Evolutionary conservation across 2,329 filamentous ascomycete species (phyloP), one percentile per base, ranked within the genome.

Genomic region (Magnaporthiopsis rhizophila): DNA sequence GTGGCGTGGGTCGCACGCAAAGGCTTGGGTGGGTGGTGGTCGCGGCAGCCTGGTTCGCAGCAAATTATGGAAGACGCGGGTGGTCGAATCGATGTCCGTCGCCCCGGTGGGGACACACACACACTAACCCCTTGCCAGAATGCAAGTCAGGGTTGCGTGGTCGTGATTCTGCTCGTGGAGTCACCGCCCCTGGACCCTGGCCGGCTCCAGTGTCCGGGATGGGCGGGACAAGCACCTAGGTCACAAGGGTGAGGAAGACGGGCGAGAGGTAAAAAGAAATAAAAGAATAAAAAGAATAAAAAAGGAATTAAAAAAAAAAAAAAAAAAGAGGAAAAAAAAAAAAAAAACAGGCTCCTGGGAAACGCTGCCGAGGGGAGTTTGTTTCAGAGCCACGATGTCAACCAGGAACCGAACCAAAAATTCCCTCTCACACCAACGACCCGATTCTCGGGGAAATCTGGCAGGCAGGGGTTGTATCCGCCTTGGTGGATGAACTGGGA

Each of bases 191-290:
- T 65, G 65, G n/a, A 53, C 45, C 45, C 45, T 53, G 45, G 45
- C 45, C 45, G n/a, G 45, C n/a, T 53, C 45, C 45, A 53, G n/a
- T 11, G 45, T 24, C 45, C 45, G 45, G 45, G 45, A 24, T 53
- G 45, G n/a, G 45, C 45, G 45, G 45, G 15, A 50, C 45, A 62
- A n/a, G 26, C 26, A 26, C 26, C 26, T 21, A 62, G 60, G 64
- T 59, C 62, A 65, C 65, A 61, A 65, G 65, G 15, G 56, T 56
- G 56, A 59, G 61, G 62, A 59, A 59, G 24, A 50, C 21, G 53
- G 21, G 34, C 53, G 28, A 36, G 21, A 18, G 21, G 24, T 24
- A 60, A 36, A 60, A 62, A 30, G 30, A 30, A 30, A 30, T 30
- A 30, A 30, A 30, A 53, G 3, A 64, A 36, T 60, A 12, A 30